Evolutionary conservation across 371 early-diverging fungal species (phyloP).

Genomic region (Syncephalis fuscata): DNA sequence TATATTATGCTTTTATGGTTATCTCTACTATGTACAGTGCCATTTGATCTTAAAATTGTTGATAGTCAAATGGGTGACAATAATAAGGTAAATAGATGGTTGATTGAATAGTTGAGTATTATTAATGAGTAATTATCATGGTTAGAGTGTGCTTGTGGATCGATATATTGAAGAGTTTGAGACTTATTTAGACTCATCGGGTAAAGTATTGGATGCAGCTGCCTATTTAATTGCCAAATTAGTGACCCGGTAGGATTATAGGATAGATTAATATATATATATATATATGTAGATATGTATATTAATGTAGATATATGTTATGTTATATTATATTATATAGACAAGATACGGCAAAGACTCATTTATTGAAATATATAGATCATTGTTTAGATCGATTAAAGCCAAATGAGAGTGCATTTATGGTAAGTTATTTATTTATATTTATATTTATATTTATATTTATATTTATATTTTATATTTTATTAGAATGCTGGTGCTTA

Average conservation of each 20-base stretch:
- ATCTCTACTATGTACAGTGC: slow-evolving; percentile 80
- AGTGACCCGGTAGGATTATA: slow-evolving; percentile 39
- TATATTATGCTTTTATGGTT: slow-evolving; percentile 71
- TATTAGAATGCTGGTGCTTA: too few species aligned
- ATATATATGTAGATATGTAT: too few species aligned
- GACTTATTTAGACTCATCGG: slow-evolving; percentile 31
- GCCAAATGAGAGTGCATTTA: too few species aligned
- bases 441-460: too few species aligned
- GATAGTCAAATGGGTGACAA: slow-evolving; percentile 33
- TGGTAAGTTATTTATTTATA: too few species aligned
- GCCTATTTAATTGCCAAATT: slow-evolving; percentile 62
- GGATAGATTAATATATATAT: neutral
- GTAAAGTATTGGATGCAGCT: slow-evolving; percentile 78
- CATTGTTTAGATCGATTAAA: slow-evolving; percentile 4
- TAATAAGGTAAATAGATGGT: slow-evolving; percentile 8
- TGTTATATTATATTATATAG: slow-evolving; percentile 1
- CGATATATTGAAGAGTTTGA: slow-evolving; percentile 31
- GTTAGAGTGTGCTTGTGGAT: slow-evolving; percentile 27
- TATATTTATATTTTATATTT: too few species aligned
- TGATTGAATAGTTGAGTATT: neutral
- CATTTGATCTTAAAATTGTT: slow-evolving; percentile 75
- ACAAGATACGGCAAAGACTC: slow-evolving; percentile 10
- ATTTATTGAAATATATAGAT: slow-evolving; percentile 14
- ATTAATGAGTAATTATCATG: neutral
- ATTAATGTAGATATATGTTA: too few species aligned